Evolutionary conservation across 2,329 filamentous ascomycete species (phyloP).

Genomic region (Lecanicillium sp.): DNA sequence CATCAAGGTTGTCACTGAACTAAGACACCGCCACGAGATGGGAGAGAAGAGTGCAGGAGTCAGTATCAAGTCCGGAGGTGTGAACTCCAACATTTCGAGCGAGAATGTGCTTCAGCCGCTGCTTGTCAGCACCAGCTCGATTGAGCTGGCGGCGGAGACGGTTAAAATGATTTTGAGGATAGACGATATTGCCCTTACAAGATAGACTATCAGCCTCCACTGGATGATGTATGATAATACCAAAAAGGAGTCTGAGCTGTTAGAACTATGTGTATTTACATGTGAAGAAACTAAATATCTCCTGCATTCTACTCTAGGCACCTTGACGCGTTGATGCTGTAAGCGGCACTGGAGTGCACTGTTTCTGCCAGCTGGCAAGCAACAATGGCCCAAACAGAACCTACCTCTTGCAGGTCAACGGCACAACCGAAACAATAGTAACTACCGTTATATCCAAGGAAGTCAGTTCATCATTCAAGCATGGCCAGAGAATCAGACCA

Average conservation of each 20-base stretch:
- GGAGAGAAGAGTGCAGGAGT: constrained; percentile 95
- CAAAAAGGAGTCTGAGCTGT: constrained; percentile 12
- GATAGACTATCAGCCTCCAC: constrained; percentile 33
- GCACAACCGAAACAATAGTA: too few species aligned
- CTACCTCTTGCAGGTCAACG: too few species aligned
- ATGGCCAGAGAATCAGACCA: neutral
- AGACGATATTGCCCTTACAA: constrained; percentile 58
- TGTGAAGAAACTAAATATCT: too few species aligned
- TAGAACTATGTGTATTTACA: too few species aligned
- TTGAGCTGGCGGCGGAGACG: constrained; percentile 94
- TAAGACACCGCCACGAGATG: constrained; percentile 88
- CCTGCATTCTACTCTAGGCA: too few species aligned
- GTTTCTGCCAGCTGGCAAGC: constrained; percentile 5
- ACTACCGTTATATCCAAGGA: too few species aligned
- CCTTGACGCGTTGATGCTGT: too few species aligned
- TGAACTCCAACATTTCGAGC: constrained; percentile 93
- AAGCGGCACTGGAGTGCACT: too few species aligned
- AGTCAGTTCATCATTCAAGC: too few species aligned
- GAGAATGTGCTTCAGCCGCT: constrained; percentile 96
- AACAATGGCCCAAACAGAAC: too few species aligned
- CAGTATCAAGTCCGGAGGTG: constrained; percentile 94
- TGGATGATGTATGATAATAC: constrained; percentile 30
- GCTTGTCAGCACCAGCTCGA: constrained; percentile 92
- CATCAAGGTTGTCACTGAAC: constrained; percentile 96
- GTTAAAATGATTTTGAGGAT: constrained; percentile 85